These are phyloP conservation scores for Sabuloglossum arenarium DNA, from an alignment of 495 filamentous ascomycete genomes.

Conservation along the genomic window DNA sequence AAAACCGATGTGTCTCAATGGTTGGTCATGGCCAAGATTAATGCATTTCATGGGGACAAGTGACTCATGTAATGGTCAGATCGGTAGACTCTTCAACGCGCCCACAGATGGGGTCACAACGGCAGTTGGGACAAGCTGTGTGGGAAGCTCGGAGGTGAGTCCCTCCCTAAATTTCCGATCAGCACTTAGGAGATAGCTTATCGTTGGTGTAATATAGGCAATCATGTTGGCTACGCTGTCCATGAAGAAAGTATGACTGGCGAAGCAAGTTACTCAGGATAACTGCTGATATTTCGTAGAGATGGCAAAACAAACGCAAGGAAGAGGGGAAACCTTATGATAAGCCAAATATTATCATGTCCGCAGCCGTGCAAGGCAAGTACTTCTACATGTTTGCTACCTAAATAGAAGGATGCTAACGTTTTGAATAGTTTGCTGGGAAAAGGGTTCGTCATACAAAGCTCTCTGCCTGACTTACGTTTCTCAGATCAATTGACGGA, in stretches of 20 bases:
- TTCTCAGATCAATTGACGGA: neutral
- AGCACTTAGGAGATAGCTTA: neutral
- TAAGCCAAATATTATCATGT: constrained; percentile 79
- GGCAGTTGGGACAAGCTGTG: constrained; percentile 5
- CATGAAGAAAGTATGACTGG: constrained; percentile 48
- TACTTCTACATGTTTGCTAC: neutral
- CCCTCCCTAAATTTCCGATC: constrained; percentile 34
- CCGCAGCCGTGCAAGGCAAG: constrained; percentile 63
- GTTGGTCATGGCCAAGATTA: constrained; percentile 56
- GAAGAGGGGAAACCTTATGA: constrained; percentile 55
- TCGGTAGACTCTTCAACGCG: constrained; percentile 67
- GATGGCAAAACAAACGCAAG: constrained; percentile 69
- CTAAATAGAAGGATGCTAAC: neutral
- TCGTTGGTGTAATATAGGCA: constrained; percentile 18
- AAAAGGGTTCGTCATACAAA: neutral
- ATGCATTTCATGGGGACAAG: constrained; percentile 29
- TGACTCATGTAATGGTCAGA: constrained; percentile 18
- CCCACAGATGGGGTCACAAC: constrained; percentile 19
- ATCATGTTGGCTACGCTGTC: constrained; percentile 79
- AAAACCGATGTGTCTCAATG: constrained; percentile 80
- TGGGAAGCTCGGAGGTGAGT: constrained; percentile 74
- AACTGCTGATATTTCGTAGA: constrained; percentile 10
- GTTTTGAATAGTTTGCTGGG: constrained; percentile 1
- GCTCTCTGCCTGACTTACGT: neutral
- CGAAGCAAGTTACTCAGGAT: neutral